Conservation (phyloP, 768 basidiomycete species). For the Kondoa subrosea region DNA sequence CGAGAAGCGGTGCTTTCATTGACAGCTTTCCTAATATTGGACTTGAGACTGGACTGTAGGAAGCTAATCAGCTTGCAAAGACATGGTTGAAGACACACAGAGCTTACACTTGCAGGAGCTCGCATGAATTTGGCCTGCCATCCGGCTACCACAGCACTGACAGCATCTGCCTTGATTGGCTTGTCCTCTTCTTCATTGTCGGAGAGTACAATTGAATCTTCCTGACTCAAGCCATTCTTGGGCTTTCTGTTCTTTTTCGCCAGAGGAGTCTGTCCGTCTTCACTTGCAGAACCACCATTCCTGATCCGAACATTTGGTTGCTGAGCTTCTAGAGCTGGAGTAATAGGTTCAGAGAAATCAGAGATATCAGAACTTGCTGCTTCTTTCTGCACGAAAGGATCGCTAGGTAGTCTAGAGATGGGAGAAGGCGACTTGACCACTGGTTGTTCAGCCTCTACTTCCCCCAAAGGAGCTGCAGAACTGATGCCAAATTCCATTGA, state of each 20-base stretch:
- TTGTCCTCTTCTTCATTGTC: conserved; percentile 2
- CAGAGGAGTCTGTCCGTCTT: not conserved
- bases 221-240: not conserved
- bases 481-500: not conserved
- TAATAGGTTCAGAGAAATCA: not conserved
- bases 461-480: not conserved
- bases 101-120: not conserved
- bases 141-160: conserved; percentile 2
- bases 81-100: no score
- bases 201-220: not conserved
- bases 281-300: not conserved
- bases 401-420: not conserved
- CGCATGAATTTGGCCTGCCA: conserved; percentile 1
- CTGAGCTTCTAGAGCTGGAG: not conserved
- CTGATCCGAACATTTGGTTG: not conserved
- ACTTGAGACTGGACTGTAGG: not conserved
- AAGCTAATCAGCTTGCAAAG: not conserved
- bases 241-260: not conserved
- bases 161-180: not conserved
- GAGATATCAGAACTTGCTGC: not conserved
- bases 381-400: not conserved
- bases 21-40: not conserved
- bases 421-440: not conserved
- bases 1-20: not conserved
- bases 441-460: not conserved